phyloP scores from a whole-genome alignment of 352 stramenopile genomes.

The Thalassiosira delicatula region DNA sequence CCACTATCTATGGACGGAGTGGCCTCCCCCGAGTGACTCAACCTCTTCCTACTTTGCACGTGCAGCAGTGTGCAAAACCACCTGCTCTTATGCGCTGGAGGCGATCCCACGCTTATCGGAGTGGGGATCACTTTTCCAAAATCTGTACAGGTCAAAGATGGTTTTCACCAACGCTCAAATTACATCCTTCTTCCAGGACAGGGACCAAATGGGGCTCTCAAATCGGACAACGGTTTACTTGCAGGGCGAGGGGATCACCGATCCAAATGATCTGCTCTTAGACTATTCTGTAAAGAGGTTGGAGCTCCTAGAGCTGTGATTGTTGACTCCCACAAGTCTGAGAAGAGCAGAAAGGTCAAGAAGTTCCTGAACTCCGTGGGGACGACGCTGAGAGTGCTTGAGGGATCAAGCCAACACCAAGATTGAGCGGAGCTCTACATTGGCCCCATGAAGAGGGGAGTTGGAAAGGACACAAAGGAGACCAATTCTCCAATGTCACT shows the following conservation, averaged over 20 bases:
- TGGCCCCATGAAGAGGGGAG: slow-evolving; percentile 41
- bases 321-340: slow-evolving; percentile 31
- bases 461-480: slow-evolving; percentile 38
- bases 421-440: slow-evolving; percentile 54
- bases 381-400: slow-evolving; percentile 26
- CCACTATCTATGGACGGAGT: background rate
- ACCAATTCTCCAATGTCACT: slow-evolving; percentile 1
- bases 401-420: slow-evolving; percentile 39
- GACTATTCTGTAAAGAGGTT: slow-evolving; percentile 58
- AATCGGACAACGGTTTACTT: background rate
- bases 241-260: background rate
- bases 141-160: background rate
- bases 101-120: no score
- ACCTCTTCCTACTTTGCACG: background rate
- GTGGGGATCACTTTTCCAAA: no score
- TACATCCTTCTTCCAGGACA: slow-evolving; percentile 4
- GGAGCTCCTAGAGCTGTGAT: slow-evolving; percentile 43
- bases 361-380: slow-evolving; percentile 48
- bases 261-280: slow-evolving; percentile 22
- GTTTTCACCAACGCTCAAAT: background rate
- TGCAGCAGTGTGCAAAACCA: no score
- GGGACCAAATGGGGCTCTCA: background rate
- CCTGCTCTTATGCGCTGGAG: no score
- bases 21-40: background rate
- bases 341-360: slow-evolving; percentile 32